A percentile compares a stretch with the other conserved stretches of the same genome.
Evolutionary conservation across 2,329 filamentous ascomycete species (phyloP).

Genomic region (Helotiales sp.): DNA sequence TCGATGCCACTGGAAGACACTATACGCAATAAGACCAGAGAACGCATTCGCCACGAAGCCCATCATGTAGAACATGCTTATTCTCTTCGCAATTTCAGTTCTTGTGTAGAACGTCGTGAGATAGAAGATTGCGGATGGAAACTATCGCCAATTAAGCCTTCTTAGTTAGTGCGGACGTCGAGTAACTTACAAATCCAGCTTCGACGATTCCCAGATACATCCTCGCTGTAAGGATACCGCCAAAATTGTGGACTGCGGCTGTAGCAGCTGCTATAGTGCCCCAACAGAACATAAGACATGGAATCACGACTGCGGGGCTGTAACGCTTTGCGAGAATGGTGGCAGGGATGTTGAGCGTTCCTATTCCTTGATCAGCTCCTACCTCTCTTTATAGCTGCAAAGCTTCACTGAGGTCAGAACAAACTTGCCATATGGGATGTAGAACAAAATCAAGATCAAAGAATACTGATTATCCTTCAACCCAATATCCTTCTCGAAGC

Average conservation of each 20-base stretch:
- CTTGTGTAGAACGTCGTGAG: slow-evolving; percentile 31
- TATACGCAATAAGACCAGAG: slow-evolving; percentile 48
- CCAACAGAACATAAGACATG: slow-evolving; percentile 31
- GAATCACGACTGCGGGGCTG: slow-evolving; percentile 32
- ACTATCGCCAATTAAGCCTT: neutral
- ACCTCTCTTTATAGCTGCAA: neutral
- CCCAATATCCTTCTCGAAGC: slow-evolving; percentile 47
- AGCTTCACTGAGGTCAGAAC: neutral
- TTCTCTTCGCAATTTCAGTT: slow-evolving; percentile 16
- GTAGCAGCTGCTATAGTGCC: slow-evolving; percentile 29
- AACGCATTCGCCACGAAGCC: slow-evolving; percentile 43
- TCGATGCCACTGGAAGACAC: slow-evolving; percentile 37
- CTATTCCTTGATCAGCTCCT: slow-evolving; percentile 32
- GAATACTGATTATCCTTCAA: slow-evolving; percentile 65
- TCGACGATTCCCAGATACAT: slow-evolving; percentile 31
- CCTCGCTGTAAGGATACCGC: slow-evolving; percentile 25
- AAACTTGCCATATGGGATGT: slow-evolving; percentile 56
- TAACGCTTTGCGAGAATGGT: slow-evolving; percentile 30
- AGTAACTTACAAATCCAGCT: slow-evolving; percentile 27
- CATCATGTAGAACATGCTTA: slow-evolving; percentile 11
- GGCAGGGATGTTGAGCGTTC: slow-evolving; percentile 55
- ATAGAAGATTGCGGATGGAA: slow-evolving; percentile 31
- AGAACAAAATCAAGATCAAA: slow-evolving; percentile 68
- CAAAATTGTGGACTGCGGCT: slow-evolving; percentile 25
- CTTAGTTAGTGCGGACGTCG: no score